Evolutionary conservation across 495 filamentous ascomycete species (phyloP), one percentile per base, ranked within the genome.

Genomic region (Talaromyces thailandensis): DNA sequence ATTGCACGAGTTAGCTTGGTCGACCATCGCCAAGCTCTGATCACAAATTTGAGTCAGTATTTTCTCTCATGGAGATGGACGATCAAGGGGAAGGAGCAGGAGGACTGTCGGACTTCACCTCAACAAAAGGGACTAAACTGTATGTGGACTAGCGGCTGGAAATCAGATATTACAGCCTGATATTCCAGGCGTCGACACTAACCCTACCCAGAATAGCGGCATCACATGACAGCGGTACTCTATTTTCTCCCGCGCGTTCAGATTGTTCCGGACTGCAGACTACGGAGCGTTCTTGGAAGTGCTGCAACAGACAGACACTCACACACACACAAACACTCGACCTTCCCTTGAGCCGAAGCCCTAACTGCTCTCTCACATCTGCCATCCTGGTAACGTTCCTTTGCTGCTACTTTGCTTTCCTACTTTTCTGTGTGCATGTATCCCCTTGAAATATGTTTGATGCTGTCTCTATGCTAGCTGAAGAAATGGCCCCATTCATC

Each of bases 221-320:
- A 21, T 52, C 59, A 61, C 59, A 31, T 61, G 59, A 51, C 43
- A 48, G 56, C 58, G 55, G 72, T 71, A 71, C 68, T 63, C 68
- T 65, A 65, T 66, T 67, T 73, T 75, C 71, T 64, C 56, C 53
- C 63, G 64, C 75, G 75, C 75, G 73, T 72, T 75, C 69, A 64
- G 64, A 64, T 66, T 69, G 70, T 76, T 76, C 73, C 75, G 73
- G 74, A 74, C 76, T 77, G 73, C 70, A 79, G 75, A 80, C 77
- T 79, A 80, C 77, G 66, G 75, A 71, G 74, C 77, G 73, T 75
- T 77, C 77, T 76, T 74, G 67, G 75, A 79, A 78, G 75, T 78
- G 69, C 75, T 63, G 68, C 24, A 67, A 60, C 63, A n/a, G 67
- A 58, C 58, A 59, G 66, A 29, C 28, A 29, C 9, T 37, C 32